Base-by-base conservation (phyloP, 2,329 filamentous ascomycete genomes). In the Pyrenochaeta sp. region DNA sequence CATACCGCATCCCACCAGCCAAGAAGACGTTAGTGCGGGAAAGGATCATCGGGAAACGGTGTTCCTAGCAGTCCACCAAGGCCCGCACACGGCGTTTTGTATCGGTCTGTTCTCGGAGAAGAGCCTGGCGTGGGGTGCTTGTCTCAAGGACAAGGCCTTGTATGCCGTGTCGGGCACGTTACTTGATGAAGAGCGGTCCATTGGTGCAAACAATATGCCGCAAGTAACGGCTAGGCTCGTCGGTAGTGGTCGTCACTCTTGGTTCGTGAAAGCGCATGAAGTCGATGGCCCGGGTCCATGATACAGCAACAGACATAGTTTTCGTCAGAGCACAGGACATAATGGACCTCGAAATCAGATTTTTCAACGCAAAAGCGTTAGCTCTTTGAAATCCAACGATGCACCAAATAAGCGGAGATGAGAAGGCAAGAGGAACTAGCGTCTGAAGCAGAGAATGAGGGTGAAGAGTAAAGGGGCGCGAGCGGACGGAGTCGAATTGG, bases 81-180 rank as follows among this genome's bases (percentile, higher is more conserved):
- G 56, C 2, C 65, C 65, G 8, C 48, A 52, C 9, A 49, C 45
- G 1, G 63, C 60, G 25, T 61, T 65, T 13, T 69, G 65, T 46
- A 57, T 72, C 5, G 66, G 67, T 0, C 22, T 67, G 1, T 71
- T 56, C 24, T 50, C 62, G 2, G 62, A 56, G 19, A 64, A 64
- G 40, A 59, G 45, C 36, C 30, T 68, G 27, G 67, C 67, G 2
- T 72, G 67, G 69, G 69, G 65, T 3, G 66, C 67, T 4, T 72
- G 66, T 40, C 42, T 72, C 19, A 69, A 72, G 24, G 59, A 68
- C 19, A 68, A 68, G 34, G 62, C 65, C 13, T 62, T 54, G 57
- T 65, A 62, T 22, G 62, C 57, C 7, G 32, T 56, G 22, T 50
- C 54, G 0, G 48, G 60, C 24, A 53, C 52, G 4, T 42, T 71